Base-by-base conservation (phyloP, 139 green algal species). In the Dunaliella primolecta region DNA sequence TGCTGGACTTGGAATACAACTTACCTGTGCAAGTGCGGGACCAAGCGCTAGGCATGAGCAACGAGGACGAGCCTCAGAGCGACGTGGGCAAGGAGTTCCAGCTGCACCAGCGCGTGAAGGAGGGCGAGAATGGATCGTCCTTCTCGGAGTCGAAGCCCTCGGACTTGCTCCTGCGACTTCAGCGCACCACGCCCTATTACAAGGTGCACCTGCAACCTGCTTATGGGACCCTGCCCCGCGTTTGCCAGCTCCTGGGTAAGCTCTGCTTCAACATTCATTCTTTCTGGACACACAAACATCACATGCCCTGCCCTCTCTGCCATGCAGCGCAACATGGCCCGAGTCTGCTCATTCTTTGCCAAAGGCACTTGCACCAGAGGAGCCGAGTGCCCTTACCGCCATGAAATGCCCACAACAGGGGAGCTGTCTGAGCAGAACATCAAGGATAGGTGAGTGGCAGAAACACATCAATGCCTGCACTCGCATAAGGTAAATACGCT, bases 1-100 rank as follows among this genome's bases (percentile, higher is more conserved):
- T 99, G 78, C 88, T 99, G 79, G 97, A 99, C 80, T 89, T 99
- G 87, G 95, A 99, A 46, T 99, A 99, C 85, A 94, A 93, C 83
- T 86, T 99, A 80, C 97, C 97, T 1, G 96, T 98, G 36, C 93
- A 99, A 90, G 97, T 98, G 33, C 91, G 94, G 1, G 93, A 97
- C 89, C 81, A 83, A 29, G 96, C 94, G 31, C 89, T 98, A 84
- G 95, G 94, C 84, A 87, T 96, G 80, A 89, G 94, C 64, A 85
- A 90, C 3, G 94, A 97, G 25, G 89, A 90, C 33, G 91, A 98
- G 79, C 94, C 97, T 7, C 88, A 97, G 88, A 95, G 88, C 71
- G 95, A 96, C 31, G 93, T 97, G 0, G 95, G 95, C 83, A 95
- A 95, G 85, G 96, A 99, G 92, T 99, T 93, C 85, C 77, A 80